Base-by-base conservation (phyloP, 1,139 yeast genomes). In the Hansenula sp. region DNA sequence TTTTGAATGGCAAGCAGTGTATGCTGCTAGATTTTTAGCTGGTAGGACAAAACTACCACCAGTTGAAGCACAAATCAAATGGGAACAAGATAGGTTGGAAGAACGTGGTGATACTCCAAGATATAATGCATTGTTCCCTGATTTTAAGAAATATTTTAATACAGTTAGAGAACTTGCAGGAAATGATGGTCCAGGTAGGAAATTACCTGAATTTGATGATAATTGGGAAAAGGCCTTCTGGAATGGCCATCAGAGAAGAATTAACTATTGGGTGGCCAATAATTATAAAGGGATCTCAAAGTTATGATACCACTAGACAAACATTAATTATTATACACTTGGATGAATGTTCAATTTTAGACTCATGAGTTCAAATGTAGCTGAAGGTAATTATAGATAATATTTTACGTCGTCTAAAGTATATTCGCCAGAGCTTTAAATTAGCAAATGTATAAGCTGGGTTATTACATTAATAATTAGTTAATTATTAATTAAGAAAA, bases 21-120 rank as follows among this genome's bases (percentile, higher is more conserved):
- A 65, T 2, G 46, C 44, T 3, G 52, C 58, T 1, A 26, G 52
- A 64, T 37, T 19, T 17, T 26, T 53, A 8, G 45, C 55, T 4
- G 56, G 56, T 6, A 50, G 46, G 41, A 4, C 19, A 1, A 16
- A 28, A 2, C 39, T 50, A 13, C 53, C 53, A 12, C 27, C 45
- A 1, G 25, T 24, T 1, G 37, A 44, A 21, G 50, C 44, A 19
- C 52, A 48, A 39, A 22, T 39, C n/a, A 34, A 31, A 4, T 45
- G 49, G 48, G 38, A 32, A 32, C 11, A 22, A 14, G 13, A 22
- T 3, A 32, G 27, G 14, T 9, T 22, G 10, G 10, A 14, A 22
- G 34, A 32, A 21, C 14, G 34, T 22, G 34, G 34, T 22, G 34
- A 32, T 22, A 32, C 27, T 2, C 22, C 35, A 11, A 32, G 20